Conservation (phyloP, 2,329 filamentous ascomycete genomes). For the Ophiostoma sp. region DNA sequence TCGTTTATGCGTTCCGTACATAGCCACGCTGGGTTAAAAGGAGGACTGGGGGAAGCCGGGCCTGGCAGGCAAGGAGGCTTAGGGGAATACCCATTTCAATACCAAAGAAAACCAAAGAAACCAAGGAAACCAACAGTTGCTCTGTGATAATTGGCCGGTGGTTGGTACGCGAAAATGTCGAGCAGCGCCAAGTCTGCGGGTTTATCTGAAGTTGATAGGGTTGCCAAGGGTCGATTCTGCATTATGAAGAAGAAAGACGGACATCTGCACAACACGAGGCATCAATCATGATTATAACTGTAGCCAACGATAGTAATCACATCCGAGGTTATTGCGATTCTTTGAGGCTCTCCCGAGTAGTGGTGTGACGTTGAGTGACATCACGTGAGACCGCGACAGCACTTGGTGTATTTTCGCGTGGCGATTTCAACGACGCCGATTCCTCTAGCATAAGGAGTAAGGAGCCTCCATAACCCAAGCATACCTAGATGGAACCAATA, state of each 20-base stretch:
- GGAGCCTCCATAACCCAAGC: neutral
- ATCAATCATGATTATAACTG: neutral
- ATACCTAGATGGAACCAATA: neutral
- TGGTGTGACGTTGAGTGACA: neutral
- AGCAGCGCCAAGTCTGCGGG: too few species aligned
- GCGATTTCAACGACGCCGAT: too few species aligned
- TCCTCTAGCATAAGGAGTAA: too few species aligned
- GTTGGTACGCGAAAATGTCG: too few species aligned
- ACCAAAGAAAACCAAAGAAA: neutral
- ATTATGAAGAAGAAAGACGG: neutral
- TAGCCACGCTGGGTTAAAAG: neutral
- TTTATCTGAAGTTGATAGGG: too few species aligned
- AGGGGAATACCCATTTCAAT: slow-evolving; percentile 9
- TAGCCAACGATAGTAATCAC: neutral
- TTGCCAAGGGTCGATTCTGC: too few species aligned
- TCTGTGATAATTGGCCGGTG: neutral
- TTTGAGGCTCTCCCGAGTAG: too few species aligned
- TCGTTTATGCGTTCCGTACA: neutral
- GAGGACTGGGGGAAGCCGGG: neutral
- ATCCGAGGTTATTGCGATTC: too few species aligned
- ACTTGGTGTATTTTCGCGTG: neutral
- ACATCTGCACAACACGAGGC: neutral
- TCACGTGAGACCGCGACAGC: slow-evolving; percentile 10
- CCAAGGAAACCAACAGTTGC: neutral
- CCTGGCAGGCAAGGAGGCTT: slow-evolving; percentile 4